Base-by-base conservation (phyloP, 2,329 filamentous ascomycete genomes). In the Scedosporium aurantiacum region DNA sequence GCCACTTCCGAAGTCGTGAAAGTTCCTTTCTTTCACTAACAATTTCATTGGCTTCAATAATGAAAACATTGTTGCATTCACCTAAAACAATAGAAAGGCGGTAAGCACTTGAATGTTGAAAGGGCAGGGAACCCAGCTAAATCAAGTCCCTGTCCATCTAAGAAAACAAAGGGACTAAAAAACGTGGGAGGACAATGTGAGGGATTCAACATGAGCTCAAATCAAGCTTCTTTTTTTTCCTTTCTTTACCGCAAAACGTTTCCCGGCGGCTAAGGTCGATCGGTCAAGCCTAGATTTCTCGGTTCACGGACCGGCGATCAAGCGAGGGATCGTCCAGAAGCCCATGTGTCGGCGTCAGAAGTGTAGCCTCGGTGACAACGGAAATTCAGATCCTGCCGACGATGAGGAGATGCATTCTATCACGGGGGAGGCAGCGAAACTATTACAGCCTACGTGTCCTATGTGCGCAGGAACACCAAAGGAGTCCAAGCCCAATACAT, bases 231-330 rank as follows among this genome's bases (percentile, higher is more conserved):
- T 50, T 23, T 23, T 23, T 18, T 50, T 14, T 21, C 14, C 45
- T 28, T 21, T 23, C 45, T 28, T 43, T 12, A 41, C 28, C n/a
- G 16, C n/a, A 41, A 16, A 57, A 60, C 25, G 23, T 40, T 60
- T 52, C 58, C 18, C 10, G 43, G 25, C 25, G 58, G 50, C 50
- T 40, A 52, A 60, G 43, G 43, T 14, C 18, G 58, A 60, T 52
- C 58, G 37, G 43, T 54, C 58, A 27, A 50, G 58, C 43, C 41
- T 60, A 60, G 10, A 28, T 60, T 60, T 60, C 45, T 23, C 45
- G 58, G 58, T 52, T 57, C 54, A 23, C 45, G 27, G 47, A 40
- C 18, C 5, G 58, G 32, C 47, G 58, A 60, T 60, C 58, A 60
- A 40, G 58, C 58, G 45, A 60, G 45, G 28, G 45, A 41, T 55